phyloP scores from a whole-genome alignment of 2,329 filamentous ascomycete species.

The Immersiporthe knoxdaviesiana region DNA sequence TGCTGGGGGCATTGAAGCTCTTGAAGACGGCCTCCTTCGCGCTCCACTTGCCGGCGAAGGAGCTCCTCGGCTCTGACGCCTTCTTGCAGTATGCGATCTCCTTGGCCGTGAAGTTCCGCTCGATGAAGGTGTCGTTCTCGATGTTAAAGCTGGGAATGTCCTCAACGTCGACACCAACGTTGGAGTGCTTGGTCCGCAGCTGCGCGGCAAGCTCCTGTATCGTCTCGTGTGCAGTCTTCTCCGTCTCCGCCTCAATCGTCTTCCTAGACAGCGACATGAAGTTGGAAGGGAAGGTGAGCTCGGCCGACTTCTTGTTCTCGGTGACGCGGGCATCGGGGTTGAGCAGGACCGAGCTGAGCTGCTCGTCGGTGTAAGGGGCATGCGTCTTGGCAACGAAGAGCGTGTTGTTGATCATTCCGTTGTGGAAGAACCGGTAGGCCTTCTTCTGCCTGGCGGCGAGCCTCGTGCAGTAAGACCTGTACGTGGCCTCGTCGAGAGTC shows the following conservation, averaged over 20 bases:
- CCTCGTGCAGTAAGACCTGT: conserved; percentile 81
- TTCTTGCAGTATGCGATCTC: conserved; percentile 88
- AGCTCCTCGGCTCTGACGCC: conserved; percentile 79
- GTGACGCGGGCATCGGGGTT: conserved; percentile 90
- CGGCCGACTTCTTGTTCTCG: conserved; percentile 82
- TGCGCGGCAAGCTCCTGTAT: conserved; percentile 75
- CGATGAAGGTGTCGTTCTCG: conserved; percentile 88
- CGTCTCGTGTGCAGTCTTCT: conserved; percentile 71
- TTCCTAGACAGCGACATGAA: conserved; percentile 68
- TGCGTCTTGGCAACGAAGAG: conserved; percentile 95
- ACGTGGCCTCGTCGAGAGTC: conserved; percentile 85
- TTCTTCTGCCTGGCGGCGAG: conserved; percentile 96
- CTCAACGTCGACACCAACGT: conserved; percentile 93
- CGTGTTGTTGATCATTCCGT: conserved; percentile 95
- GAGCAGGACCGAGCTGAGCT: conserved; percentile 85
- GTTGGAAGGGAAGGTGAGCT: conserved; percentile 72
- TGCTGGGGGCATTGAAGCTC: conserved; percentile 82
- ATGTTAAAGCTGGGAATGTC: conserved; percentile 86
- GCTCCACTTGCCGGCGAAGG: conserved; percentile 93
- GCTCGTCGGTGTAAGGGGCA: conserved; percentile 85
- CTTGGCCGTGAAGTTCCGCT: conserved; percentile 86
- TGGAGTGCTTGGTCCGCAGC: conserved; percentile 68
- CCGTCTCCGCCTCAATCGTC: conserved; percentile 48
- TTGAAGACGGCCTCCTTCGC: conserved; percentile 99
- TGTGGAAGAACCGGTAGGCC: conserved; percentile 98